Conservation (phyloP, 2,329 filamentous ascomycete genomes). For the Elsinoe ampelina region DNA sequence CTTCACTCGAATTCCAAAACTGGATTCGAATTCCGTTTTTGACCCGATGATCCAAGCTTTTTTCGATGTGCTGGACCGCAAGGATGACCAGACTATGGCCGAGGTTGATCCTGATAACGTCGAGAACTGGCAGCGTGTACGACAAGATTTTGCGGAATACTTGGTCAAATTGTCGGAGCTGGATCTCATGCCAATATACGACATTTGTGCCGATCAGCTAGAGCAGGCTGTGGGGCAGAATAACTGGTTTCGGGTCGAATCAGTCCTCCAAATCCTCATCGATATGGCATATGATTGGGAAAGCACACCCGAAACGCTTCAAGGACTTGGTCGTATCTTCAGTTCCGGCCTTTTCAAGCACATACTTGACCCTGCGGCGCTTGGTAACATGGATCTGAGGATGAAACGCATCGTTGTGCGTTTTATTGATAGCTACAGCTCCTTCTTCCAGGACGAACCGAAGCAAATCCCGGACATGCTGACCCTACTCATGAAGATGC, state of each 20-base stretch:
- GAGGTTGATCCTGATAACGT: constrained; percentile 7
- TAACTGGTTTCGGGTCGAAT: constrained; percentile 5
- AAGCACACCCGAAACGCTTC: not conserved
- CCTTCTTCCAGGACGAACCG: constrained; percentile 65
- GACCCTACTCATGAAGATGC: constrained; percentile 62
- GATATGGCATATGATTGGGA: constrained; percentile 8
- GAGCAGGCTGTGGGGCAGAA: constrained; percentile 6
- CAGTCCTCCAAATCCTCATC: constrained; percentile 1
- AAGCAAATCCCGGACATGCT: constrained; percentile 60
- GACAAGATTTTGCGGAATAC: constrained; percentile 61
- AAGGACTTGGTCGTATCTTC: constrained; percentile 52
- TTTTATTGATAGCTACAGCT: constrained; percentile 62
- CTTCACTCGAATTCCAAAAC: constrained; percentile 37
- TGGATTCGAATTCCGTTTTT: constrained; percentile 52
- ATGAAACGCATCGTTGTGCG: constrained; percentile 60
- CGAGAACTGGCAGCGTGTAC: constrained; percentile 29
- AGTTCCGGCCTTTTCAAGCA: constrained; percentile 48
- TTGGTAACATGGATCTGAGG: constrained; percentile 46
- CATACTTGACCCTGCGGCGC: constrained; percentile 33
- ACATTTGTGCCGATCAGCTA: constrained; percentile 7
- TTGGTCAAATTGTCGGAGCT: constrained; percentile 26
- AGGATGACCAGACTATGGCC: constrained; percentile 11
- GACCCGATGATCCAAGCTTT: constrained; percentile 50
- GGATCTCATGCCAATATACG: constrained; percentile 1
- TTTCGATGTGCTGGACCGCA: constrained; percentile 10